Conservation (phyloP, 1,284 basidiomycete genomes). For the Paramarasmius palmivorus region DNA sequence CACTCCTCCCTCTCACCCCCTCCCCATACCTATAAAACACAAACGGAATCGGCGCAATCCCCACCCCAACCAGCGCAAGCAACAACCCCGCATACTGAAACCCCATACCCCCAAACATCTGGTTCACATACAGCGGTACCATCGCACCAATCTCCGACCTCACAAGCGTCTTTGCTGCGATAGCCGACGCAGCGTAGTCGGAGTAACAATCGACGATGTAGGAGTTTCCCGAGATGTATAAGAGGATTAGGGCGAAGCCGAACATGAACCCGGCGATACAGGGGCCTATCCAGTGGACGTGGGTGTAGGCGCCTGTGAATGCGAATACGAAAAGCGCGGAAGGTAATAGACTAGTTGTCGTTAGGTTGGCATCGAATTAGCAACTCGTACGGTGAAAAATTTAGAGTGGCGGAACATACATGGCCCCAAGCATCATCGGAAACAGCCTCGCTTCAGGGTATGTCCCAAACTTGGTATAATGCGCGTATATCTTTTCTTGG, state of each 20-base stretch:
- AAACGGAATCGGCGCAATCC: constrained; percentile 40
- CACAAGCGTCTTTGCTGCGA: constrained; percentile 42
- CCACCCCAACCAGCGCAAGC: constrained; percentile 32
- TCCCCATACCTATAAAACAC: constrained; percentile 37
- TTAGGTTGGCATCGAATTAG: background rate
- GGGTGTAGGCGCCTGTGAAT: constrained; percentile 44
- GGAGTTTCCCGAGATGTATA: constrained; percentile 43
- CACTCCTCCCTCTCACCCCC: constrained; percentile 24
- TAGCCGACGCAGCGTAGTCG: constrained; percentile 40
- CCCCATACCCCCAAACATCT: constrained; percentile 41
- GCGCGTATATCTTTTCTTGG: constrained; percentile 34
- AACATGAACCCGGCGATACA: constrained; percentile 36
- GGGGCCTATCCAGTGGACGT: constrained; percentile 38
- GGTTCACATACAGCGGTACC: constrained; percentile 38
- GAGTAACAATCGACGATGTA: constrained; percentile 45
- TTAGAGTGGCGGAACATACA: constrained; percentile 35
- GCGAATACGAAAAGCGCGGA: constrained; percentile 40
- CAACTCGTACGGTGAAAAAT: constrained; percentile 24
- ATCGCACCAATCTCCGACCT: constrained; percentile 36
- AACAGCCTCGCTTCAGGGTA: constrained; percentile 55
- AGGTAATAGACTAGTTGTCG: constrained; percentile 31
- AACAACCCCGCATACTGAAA: constrained; percentile 40
- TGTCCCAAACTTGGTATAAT: constrained; percentile 36
- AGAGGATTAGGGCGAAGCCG: constrained; percentile 39
- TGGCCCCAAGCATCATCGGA: constrained; percentile 47